Percentiles rank a stretch among this genome's conserved stretches.
Conservation (phyloP, 1,139 yeast species). For the Kodamaea arcana region DNA sequence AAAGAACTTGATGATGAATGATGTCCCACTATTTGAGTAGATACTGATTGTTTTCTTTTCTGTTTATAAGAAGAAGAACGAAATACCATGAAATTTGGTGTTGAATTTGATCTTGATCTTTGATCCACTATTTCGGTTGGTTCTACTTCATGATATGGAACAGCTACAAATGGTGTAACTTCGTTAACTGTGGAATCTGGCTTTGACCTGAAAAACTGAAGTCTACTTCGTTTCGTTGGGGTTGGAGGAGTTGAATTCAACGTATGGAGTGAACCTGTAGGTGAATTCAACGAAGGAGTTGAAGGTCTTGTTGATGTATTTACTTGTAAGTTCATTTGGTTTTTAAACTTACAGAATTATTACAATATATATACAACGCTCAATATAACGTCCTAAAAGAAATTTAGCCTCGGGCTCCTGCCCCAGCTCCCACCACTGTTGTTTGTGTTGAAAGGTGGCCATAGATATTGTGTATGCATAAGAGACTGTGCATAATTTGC, state of each 20-base stretch:
- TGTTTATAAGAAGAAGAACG: constrained; percentile 4
- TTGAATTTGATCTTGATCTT: constrained; percentile 7
- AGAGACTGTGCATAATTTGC: background rate
- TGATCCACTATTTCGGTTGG: constrained; percentile 1
- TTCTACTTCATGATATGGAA: constrained; percentile 6
- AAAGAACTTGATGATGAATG: constrained; percentile 1
- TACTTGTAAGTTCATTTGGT: constrained; percentile 1
- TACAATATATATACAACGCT: no score
- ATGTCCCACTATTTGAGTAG: constrained; percentile 3
- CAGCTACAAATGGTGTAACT: constrained; percentile 2
- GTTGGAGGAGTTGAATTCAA: background rate
- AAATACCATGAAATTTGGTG: constrained; percentile 7
- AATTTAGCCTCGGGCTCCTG: no score
- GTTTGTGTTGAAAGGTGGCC: no score
- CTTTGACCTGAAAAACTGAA: constrained; percentile 7
- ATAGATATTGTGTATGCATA: no score
- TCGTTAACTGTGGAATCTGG: constrained; percentile 1
- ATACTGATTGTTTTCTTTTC: constrained; percentile 5
- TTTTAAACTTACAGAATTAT: no score
- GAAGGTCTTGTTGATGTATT: background rate
- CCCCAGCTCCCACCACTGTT: no score
- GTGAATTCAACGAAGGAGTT: background rate
- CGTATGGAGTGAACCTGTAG: background rate
- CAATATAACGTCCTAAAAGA: no score
- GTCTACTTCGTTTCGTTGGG: constrained; percentile 1